A percentile compares a stretch with the other conserved stretches of the same genome.
Evolutionary conservation across 139 green algal genomes (phyloP).

Genomic region (Chlorella sp.): DNA sequence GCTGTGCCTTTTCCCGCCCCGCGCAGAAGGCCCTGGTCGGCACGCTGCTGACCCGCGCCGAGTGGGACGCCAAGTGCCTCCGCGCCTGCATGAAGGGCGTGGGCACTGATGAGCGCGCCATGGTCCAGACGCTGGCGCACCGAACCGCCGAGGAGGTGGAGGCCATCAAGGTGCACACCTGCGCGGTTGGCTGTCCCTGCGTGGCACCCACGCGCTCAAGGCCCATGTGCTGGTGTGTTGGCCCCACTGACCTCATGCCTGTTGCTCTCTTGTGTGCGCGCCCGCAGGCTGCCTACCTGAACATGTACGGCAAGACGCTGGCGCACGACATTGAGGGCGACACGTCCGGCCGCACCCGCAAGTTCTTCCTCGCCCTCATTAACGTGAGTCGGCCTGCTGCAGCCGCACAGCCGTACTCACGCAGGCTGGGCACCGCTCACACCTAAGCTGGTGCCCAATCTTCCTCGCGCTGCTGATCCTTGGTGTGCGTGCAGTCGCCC

Average conservation of each 20-base stretch:
- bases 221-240: too few relatives aligned
- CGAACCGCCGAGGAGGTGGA: neutral
- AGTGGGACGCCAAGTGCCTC: conserved; percentile 2
- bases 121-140: neutral
- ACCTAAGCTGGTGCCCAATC: too few relatives aligned
- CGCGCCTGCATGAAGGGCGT: neutral
- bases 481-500: conserved; percentile 1
- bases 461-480: too few relatives aligned
- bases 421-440: neutral
- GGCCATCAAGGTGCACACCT: conserved; percentile 1
- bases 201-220: too few relatives aligned
- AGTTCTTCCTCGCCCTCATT: conserved; percentile 2
- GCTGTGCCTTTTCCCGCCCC: too few relatives aligned
- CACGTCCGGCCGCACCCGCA: neutral
- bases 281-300: neutral
- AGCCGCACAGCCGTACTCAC: too few relatives aligned
- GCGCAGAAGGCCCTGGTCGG: conserved; percentile 2
- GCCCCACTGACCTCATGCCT: too few relatives aligned
- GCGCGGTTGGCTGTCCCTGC: too few relatives aligned
- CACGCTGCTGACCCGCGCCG: neutral
- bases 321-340: conserved; percentile 1
- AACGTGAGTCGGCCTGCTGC: conserved; percentile 4
- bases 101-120: neutral
- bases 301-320: conserved; percentile 6
- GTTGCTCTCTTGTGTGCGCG: neutral